These are phyloP conservation scores for Bryum argenteum DNA, from an alignment of 225 moss, liverwort and hornwort genomes.

Conservation along the genomic window DNA sequence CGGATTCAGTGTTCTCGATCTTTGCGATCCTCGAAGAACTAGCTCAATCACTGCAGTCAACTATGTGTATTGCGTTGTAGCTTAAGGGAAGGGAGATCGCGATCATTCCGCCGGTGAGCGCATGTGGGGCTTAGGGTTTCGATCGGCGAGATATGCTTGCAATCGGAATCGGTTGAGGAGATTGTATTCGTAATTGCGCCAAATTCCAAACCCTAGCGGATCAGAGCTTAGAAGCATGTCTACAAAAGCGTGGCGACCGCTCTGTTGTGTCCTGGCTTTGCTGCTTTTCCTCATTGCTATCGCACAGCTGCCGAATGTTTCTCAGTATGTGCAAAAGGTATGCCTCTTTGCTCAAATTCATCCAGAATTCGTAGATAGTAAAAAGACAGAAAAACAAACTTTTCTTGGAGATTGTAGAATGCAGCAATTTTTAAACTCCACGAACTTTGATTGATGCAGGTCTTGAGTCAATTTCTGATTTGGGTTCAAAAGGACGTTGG, in stretches of 20 bases:
- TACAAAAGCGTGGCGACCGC: conserved; percentile 39
- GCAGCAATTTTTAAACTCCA: background rate
- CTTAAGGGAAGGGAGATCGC: no score
- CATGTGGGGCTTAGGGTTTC: background rate
- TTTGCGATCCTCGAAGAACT: no score
- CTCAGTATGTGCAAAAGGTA: conserved; percentile 48
- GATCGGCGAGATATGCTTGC: conserved; percentile 17
- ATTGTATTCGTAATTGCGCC: conserved; percentile 19
- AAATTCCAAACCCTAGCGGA: conserved; percentile 20
- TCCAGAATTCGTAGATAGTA: no score
- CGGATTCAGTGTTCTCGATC: no score
- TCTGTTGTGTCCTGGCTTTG: conserved; percentile 20
- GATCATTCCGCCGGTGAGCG: no score
- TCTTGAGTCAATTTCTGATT: conserved; percentile 65
- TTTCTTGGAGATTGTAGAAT: background rate
- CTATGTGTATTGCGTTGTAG: no score
- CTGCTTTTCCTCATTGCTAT: conserved; percentile 25
- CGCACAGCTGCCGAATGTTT: conserved; percentile 43
- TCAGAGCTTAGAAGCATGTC: conserved; percentile 25
- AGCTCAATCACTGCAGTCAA: no score
- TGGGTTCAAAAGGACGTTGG: conserved; percentile 83
- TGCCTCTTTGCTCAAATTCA: background rate
- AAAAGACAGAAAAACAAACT: no score
- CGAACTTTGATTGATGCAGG: conserved; percentile 44
- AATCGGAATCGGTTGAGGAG: background rate